phyloP scores from a whole-genome alignment of 345 rosid species.

The Dipteronia dyeriana region DNA sequence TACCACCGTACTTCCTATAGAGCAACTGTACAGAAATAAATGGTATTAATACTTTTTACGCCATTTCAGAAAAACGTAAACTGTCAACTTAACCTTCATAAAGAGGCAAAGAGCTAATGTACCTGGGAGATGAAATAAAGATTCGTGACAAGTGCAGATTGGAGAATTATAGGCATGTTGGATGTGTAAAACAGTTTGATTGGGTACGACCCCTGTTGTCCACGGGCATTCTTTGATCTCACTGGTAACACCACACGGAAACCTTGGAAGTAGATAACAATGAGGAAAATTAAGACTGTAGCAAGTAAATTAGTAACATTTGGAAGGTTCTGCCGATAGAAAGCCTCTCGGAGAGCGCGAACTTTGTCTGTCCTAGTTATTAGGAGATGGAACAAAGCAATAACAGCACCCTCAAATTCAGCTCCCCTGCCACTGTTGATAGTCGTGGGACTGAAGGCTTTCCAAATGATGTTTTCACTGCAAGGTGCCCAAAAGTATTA shows the following conservation, averaged over 20 bases:
- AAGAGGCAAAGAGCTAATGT: constrained; percentile 6
- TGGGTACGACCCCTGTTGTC: constrained; percentile 78
- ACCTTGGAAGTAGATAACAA: constrained; percentile 75
- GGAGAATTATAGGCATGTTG: constrained; percentile 82
- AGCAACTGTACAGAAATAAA: constrained; percentile 48
- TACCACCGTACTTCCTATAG: constrained; percentile 64
- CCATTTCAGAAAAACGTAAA: background rate
- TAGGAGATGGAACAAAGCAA: constrained; percentile 65
- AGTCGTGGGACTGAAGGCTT: constrained; percentile 74
- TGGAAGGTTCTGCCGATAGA: constrained; percentile 72
- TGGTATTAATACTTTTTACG: background rate
- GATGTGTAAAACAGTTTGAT: constrained; percentile 79
- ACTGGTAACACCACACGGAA: constrained; percentile 73
- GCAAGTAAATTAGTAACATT: constrained; percentile 80
- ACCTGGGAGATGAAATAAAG: constrained; percentile 79
- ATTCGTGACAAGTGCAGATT: constrained; percentile 75
- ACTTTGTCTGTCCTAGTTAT: constrained; percentile 62
- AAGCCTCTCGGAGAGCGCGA: constrained; percentile 70
- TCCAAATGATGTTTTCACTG: constrained; percentile 80
- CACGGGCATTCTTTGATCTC: constrained; percentile 76
- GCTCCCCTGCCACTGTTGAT: constrained; percentile 75
- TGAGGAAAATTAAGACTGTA: constrained; percentile 57
- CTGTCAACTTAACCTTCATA: background rate
- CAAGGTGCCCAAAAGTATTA: constrained; percentile 3
- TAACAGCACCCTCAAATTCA: constrained; percentile 82